A percentile compares a stretch with the other conserved stretches of the same genome.
These are phyloP conservation scores for Hygrocybe coccinea DNA, from an alignment of 768 basidiomycete genomes.

Conservation along the genomic window DNA sequence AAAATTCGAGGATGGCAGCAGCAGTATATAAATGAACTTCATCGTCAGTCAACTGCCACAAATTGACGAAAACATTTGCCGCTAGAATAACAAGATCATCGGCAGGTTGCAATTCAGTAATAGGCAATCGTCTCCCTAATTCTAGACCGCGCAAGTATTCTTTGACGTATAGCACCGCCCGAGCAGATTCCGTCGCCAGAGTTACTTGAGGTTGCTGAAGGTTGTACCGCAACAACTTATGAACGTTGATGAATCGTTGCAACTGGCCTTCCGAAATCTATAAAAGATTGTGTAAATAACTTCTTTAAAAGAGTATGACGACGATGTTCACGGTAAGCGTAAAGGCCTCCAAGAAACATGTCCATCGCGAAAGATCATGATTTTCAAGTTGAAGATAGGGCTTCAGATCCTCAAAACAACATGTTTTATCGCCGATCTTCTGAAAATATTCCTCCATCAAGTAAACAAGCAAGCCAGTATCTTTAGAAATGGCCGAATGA, in stretches of 20 bases:
- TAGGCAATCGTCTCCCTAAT: conserved; percentile 59
- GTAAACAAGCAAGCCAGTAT: conserved; percentile 37
- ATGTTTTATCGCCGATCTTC: conserved; percentile 71
- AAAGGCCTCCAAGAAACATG: conserved; percentile 46
- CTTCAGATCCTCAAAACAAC: conserved; percentile 82
- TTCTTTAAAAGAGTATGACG: conserved; percentile 17
- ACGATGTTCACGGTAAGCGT: conserved; percentile 42
- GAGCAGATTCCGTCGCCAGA: conserved; percentile 49
- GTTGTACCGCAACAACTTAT: conserved; percentile 67
- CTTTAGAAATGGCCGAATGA: conserved; percentile 28
- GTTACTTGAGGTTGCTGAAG: conserved; percentile 48
- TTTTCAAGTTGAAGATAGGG: conserved; percentile 55
- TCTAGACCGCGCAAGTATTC: conserved; percentile 65
- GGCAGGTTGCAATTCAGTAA: conserved; percentile 79
- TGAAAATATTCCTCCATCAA: conserved; percentile 67
- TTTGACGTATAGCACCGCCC: conserved; percentile 48
- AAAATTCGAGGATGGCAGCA: conserved; percentile 64
- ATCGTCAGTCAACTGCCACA: conserved; percentile 55
- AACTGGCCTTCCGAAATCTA: conserved; percentile 53
- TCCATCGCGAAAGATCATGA: conserved; percentile 48
- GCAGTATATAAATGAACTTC: conserved; percentile 61
- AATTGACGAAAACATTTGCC: conserved; percentile 58
- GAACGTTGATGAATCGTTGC: conserved; percentile 65
- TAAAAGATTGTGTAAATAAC: neutral
- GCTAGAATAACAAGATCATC: conserved; percentile 81